These are phyloP conservation scores for Corymbia citriodora DNA, from an alignment of 441 rosid genomes.

Conservation along the genomic window DNA sequence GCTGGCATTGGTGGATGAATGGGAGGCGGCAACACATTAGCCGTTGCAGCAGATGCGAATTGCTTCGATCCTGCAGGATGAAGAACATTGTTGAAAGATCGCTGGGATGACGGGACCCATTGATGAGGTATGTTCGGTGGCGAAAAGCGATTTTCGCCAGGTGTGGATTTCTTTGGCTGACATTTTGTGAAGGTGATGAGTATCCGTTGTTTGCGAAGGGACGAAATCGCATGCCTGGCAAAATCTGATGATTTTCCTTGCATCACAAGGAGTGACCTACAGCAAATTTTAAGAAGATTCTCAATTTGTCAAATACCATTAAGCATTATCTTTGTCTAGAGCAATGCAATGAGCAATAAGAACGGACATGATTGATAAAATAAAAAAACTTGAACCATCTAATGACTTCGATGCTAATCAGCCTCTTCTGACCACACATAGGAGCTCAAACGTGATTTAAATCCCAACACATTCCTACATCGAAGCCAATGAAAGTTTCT, in stretches of 20 bases:
- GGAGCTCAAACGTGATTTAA: not conserved
- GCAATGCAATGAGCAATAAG: not conserved
- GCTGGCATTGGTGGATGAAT: slow-evolving; percentile 49
- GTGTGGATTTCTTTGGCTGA: slow-evolving; percentile 42
- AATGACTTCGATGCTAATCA: not conserved
- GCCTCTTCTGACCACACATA: not conserved
- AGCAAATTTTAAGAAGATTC: not conserved
- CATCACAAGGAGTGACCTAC: slow-evolving; percentile 68
- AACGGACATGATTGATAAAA: not conserved
- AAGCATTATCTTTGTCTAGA: not conserved
- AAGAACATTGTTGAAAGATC: slow-evolving; percentile 48
- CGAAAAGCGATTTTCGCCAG: slow-evolving; percentile 24
- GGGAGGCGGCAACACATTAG: slow-evolving; percentile 51
- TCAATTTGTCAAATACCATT: not conserved
- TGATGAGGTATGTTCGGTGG: slow-evolving; percentile 29
- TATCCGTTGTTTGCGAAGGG: slow-evolving; percentile 58
- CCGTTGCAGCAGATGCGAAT: slow-evolving; percentile 35
- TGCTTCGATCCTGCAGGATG: slow-evolving; percentile 53
- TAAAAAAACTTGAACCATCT: not conserved
- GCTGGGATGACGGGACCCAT: slow-evolving; percentile 56
- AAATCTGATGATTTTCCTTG: slow-evolving; percentile 77
- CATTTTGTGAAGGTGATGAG: slow-evolving; percentile 71
- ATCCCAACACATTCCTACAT: not conserved
- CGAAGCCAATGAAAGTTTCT: not conserved
- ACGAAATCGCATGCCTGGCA: slow-evolving; percentile 72